These are phyloP conservation scores for Lachnellula hyalina DNA, from an alignment of 2,329 filamentous ascomycete genomes.

Conservation along the genomic window DNA sequence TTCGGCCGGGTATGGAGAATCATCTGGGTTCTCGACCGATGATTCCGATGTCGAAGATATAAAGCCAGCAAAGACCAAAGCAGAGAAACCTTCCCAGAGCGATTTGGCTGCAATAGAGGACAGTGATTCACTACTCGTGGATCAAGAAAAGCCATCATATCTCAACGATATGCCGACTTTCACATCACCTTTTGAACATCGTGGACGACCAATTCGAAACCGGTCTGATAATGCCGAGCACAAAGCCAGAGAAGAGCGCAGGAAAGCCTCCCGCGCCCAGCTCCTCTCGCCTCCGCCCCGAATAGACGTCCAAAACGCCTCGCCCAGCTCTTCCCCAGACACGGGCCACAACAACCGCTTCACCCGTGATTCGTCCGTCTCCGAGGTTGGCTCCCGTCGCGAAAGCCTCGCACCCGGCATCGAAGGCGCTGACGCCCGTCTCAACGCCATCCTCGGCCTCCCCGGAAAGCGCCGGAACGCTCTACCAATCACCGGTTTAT, in stretches of 20 bases:
- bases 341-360: conserved; percentile 1
- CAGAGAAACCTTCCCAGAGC: conserved; percentile 35
- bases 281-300: conserved; percentile 41
- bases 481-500: conserved; percentile 42
- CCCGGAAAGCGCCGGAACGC: conserved; percentile 31
- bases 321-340: conserved; percentile 28
- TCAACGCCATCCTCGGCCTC: conserved; percentile 31
- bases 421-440: conserved; percentile 26
- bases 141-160: conserved; percentile 20
- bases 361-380: conserved; percentile 23
- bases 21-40: conserved; percentile 41
- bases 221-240: conserved; percentile 20
- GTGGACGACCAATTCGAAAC: conserved; percentile 28
- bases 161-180: conserved; percentile 41
- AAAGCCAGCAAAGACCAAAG: conserved; percentile 33
- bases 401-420: conserved; percentile 21
- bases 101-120: conserved; percentile 26
- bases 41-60: conserved; percentile 42
- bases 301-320: conserved; percentile 41
- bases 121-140: conserved; percentile 8
- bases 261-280: conserved; percentile 38
- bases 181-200: conserved; percentile 40
- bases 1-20: conserved; percentile 34
- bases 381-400: conserved; percentile 23
- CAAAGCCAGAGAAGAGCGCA: conserved; percentile 31